phyloP scores from a whole-genome alignment of 139 green algal genomes.

The Marvania coccoides region DNA sequence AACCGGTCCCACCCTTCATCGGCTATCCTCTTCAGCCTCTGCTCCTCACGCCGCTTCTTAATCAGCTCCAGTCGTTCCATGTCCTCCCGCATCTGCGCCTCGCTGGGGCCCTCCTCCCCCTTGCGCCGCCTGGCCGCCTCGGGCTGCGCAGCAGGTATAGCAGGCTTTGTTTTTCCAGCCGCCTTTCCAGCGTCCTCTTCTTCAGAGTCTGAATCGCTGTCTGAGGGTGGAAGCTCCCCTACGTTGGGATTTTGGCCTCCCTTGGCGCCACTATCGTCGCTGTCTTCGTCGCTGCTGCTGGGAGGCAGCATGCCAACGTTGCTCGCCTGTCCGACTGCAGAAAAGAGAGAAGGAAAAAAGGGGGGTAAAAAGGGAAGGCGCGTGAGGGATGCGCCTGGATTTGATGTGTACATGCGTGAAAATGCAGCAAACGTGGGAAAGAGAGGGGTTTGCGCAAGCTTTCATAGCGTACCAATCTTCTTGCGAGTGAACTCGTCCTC shows the following conservation, averaged over 20 bases:
- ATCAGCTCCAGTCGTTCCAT: conserved; percentile 69
- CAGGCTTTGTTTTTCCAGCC: conserved; percentile 8
- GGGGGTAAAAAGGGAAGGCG: neutral
- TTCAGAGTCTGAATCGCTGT: conserved; percentile 32
- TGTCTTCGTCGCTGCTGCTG: conserved; percentile 46
- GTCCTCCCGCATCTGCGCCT: conserved; percentile 55
- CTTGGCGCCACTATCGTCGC: neutral
- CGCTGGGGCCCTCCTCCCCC: conserved; percentile 38
- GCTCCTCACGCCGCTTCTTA: conserved; percentile 64
- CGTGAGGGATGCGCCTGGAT: no score
- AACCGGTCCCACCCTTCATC: conserved; percentile 74
- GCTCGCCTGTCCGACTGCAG: conserved; percentile 35
- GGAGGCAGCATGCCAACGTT: conserved; percentile 69
- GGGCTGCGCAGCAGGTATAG: neutral
- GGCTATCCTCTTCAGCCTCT: conserved; percentile 58
- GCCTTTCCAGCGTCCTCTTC: conserved; percentile 15
- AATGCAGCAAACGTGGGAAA: no score
- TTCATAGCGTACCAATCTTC: no score
- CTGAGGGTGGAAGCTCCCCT: conserved; percentile 62
- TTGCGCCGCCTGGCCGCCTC: conserved; percentile 6
- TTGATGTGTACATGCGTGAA: no score
- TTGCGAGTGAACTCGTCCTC: no score
- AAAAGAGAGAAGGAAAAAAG: neutral
- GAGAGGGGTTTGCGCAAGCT: no score
- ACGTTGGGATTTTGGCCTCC: conserved; percentile 46